Base-by-base conservation (phyloP, 768 basidiomycete species). In the Kwoniella sp. region DNA sequence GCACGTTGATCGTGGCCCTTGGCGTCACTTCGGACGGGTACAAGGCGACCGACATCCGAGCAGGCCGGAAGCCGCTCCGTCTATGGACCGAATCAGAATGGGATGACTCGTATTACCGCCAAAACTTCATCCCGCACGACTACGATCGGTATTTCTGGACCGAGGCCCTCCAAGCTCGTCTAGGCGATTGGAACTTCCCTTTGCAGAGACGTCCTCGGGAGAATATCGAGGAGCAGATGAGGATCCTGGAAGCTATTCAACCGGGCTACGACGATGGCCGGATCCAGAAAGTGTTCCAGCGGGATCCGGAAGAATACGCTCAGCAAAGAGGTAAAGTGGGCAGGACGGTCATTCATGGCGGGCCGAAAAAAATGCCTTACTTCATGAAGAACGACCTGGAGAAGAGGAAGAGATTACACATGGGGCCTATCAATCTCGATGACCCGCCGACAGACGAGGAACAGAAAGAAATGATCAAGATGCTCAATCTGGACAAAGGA, bases 51-150 rank as follows among this genome's bases (percentile, higher is more conserved):
- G 62, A 69, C 23, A 64, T 65, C 31, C 65, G 74, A 17, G 55
- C 65, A 47, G 50, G 61, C 37, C 58, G 74, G 9, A 62, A 66
- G 45, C 66, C 74, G 4, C 58, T 76, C 7, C 55, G 72, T 13
- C 59, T 63, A 25, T 76, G 74, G 74, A 62, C 69, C 7, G 66
- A 66, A 47, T 31, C 37, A 15, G 59, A 71, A 60, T 74, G 73
- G 73, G 3, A 13, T 15, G 55, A 57, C 30, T 11, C 11, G 22
- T 64, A 53, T 28, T 56, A n/a, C 29, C 28, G 66, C 11, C 31
- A 30, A 22, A 67, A 67, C 22, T 67, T 67, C 34, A 38, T 62
- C 11, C 55, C 55, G 4, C 37, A 34, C 13, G 34, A 23, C 26
- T 38, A 57, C n/a, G 55, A 58, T 30, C 31, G 61, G 45, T 55